Evolutionary conservation across 257 asterid genomes (phyloP), one percentile per base, ranked within the genome.

Genomic region (Solanum appendiculatum): DNA sequence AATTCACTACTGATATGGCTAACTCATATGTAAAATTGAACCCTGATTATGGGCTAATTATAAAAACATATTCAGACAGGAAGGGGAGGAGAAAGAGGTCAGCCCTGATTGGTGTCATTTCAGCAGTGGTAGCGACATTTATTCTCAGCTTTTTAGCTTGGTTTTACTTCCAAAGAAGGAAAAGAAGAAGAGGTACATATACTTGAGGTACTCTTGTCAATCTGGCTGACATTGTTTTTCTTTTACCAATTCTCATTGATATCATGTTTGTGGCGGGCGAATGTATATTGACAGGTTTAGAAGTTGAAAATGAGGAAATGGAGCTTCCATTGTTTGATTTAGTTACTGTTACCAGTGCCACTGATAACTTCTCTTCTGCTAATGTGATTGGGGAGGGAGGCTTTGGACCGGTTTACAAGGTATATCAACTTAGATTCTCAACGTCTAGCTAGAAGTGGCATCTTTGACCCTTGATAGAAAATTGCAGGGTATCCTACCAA

Each of bases 321-420:
- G 89, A 87, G 63, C 85, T 87, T 70, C 84, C 89, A 2, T 37
- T 68, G 70, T 87, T 87, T 27, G 69, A 83, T 87, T 34, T 87
- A 33, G 84, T 29, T 11, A 70, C 87, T 66, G 75, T 83, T 33
- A 25, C 86, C 33, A 68, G 6, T 1, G 86, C 88, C 9, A 77
- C 86, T 27, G 60, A 27, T 0, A 39, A 81, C 56, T 87, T 87
- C 86, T 83, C 86, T 46, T 68, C 86, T 36, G 84, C 69, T 25
- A 87, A 87, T 66, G 56, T 81, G 73, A 83, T 87, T 70, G 89
- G 89, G 0, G 89, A 87, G 31, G 89, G 89, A 3, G 89, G 89
- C 12, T 87, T 87, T 48, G 89, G 87, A 83, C 87, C 88, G 0
- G 88, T 86, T 82, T 86, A 86, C 88, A 80, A 86, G 88, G 88